phyloP scores from a whole-genome alignment of 2,329 filamentous ascomycete genomes.

The Curvularia verruculosa region DNA sequence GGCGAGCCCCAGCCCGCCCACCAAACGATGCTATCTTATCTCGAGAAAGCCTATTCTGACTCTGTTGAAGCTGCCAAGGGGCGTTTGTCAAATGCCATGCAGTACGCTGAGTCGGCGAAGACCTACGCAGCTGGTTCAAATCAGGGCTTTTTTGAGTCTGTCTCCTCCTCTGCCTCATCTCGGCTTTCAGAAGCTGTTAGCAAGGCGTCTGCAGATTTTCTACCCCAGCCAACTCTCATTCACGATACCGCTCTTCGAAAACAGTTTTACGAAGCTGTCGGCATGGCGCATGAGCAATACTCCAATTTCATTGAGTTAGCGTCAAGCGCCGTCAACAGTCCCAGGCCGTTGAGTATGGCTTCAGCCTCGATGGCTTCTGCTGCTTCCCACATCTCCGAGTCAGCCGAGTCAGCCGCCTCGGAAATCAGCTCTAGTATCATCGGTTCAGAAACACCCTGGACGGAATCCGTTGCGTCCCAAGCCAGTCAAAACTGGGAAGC shows the following conservation, averaged over 20 bases:
- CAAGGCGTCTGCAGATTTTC: conserved; percentile 73
- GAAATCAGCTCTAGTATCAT: conserved; percentile 54
- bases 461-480: conserved; percentile 61
- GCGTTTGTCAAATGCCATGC: conserved; percentile 62
- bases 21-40: conserved; percentile 70
- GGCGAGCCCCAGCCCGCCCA: conserved; percentile 73
- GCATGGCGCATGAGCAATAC: conserved; percentile 79
- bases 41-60: conserved; percentile 71
- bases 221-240: conserved; percentile 65
- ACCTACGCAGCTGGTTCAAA: conserved; percentile 51
- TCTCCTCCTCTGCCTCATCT: conserved; percentile 72
- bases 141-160: conserved; percentile 60
- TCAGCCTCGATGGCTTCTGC: conserved; percentile 52
- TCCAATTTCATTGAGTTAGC: conserved; percentile 75
- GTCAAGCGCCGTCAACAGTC: conserved; percentile 69
- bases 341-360: conserved; percentile 44
- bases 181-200: conserved; percentile 72
- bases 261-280: conserved; percentile 79
- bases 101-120: conserved; percentile 50
- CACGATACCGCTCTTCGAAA: conserved; percentile 64
- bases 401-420: conserved; percentile 51
- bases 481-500: conserved; percentile 68
- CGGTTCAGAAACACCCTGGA: conserved; percentile 57
- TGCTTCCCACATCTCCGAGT: conserved; percentile 47
- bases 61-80: conserved; percentile 68